Evolutionary conservation across 495 filamentous ascomycete species (phyloP).

Genomic region (Trichoderma parareesei): DNA sequence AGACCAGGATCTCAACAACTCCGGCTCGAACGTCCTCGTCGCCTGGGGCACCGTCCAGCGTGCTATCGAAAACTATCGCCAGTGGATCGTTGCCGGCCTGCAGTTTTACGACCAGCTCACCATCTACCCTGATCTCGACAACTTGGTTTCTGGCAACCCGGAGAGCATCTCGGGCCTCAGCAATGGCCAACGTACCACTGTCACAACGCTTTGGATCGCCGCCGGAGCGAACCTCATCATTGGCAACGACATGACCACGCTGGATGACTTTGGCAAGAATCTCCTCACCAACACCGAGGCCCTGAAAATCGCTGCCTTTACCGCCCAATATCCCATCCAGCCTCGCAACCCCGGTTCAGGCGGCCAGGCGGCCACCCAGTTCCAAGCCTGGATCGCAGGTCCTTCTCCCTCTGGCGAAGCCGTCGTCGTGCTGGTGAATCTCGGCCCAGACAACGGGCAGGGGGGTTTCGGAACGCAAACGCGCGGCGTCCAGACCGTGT

Average conservation of each 20-base stretch:
- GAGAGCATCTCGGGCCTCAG: constrained; percentile 19
- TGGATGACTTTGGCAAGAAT: constrained; percentile 19
- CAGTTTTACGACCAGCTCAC: constrained; percentile 17
- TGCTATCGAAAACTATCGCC: constrained; percentile 25
- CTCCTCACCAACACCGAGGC: constrained; percentile 17
- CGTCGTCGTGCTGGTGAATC: neutral
- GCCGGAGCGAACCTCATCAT: constrained; percentile 25
- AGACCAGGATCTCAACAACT: constrained; percentile 24
- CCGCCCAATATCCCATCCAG: constrained; percentile 12
- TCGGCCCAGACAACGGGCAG: neutral
- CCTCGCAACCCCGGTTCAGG: constrained; percentile 18
- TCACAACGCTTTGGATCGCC: constrained; percentile 26
- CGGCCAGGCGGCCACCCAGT: constrained; percentile 16
- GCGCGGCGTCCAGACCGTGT: neutral
- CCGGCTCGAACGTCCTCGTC: constrained; percentile 14
- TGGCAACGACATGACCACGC: constrained; percentile 23
- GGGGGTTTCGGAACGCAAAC: neutral
- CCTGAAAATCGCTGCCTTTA: constrained; percentile 18
- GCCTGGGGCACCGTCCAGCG: constrained; percentile 21
- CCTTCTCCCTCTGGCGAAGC: constrained; percentile 13
- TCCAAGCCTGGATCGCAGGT: constrained; percentile 28
- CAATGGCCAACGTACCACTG: constrained; percentile 19
- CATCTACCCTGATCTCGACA: constrained; percentile 27
- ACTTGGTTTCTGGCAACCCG: constrained; percentile 20
- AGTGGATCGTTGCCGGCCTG: constrained; percentile 19